These are phyloP conservation scores for Syzygium oleosum DNA, from an alignment of 345 rosid genomes.

Conservation along the genomic window DNA sequence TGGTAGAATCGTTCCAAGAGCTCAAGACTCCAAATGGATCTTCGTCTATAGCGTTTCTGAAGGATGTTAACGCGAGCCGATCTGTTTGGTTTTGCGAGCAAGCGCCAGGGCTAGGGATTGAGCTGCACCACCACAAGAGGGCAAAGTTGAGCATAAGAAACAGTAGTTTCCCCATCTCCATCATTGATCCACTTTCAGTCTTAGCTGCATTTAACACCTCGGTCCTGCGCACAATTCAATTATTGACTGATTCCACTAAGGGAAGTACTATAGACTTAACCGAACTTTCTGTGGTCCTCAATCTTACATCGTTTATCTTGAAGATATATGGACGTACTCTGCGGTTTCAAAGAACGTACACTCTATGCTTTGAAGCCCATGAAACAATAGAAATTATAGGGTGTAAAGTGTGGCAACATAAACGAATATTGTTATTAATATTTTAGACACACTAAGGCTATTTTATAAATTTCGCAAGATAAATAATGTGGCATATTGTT, in stretches of 20 bases:
- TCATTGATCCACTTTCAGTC: background rate
- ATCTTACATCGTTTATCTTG: too few relatives aligned
- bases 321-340: too few relatives aligned
- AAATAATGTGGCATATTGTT: background rate
- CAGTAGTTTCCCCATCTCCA: background rate
- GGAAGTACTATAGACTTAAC: background rate
- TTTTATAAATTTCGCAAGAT: background rate
- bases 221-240: background rate
- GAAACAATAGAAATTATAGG: background rate
- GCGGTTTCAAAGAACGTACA: too few relatives aligned
- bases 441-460: background rate
- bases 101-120: accelerated
- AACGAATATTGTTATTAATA: background rate
- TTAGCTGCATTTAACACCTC: background rate
- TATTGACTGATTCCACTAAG: background rate
- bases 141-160: background rate
- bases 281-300: too few relatives aligned
- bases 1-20: background rate
- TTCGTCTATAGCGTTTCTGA: background rate
- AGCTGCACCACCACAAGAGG: background rate
- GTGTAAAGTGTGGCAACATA: background rate
- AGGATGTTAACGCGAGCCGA: background rate
- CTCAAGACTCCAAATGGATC: background rate
- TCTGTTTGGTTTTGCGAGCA: background rate
- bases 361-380: background rate